These are phyloP conservation scores for Gilbertella persicaria DNA, from an alignment of 371 early-diverging fungal genomes.

Conservation along the genomic window DNA sequence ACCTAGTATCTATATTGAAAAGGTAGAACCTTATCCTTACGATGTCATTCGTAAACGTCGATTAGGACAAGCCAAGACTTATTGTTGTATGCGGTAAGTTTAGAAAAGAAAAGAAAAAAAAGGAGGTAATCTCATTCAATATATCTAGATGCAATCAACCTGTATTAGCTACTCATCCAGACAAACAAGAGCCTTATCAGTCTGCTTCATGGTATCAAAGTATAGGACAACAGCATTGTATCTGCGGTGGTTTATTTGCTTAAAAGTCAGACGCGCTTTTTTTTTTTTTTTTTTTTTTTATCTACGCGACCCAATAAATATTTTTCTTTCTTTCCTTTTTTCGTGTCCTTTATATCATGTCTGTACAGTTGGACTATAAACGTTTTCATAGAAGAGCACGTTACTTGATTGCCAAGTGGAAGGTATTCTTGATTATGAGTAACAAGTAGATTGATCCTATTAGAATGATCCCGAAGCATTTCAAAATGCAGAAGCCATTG, in stretches of 20 bases:
- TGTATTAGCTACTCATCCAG: conserved; percentile 15
- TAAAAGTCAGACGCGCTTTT: conserved; percentile 9
- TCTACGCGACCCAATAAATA: background rate
- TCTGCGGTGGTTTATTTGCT: conserved; percentile 44
- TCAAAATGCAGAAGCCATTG: conserved; percentile 62
- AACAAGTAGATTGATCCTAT: background rate
- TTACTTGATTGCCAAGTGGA: conserved; percentile 55
- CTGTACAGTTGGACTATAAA: conserved; percentile 56
- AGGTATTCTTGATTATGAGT: conserved; percentile 42
- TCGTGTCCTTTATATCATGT: conserved; percentile 1
- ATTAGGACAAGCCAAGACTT: conserved; percentile 1
- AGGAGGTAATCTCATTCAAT: conserved; percentile 14
- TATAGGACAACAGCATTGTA: conserved; percentile 30
- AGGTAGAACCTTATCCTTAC: conserved; percentile 15
- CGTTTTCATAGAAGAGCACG: conserved; percentile 64
- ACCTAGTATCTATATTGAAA: conserved; percentile 41
- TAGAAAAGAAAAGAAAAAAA: too few relatives aligned
- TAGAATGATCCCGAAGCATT: conserved; percentile 44
- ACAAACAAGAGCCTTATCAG: conserved; percentile 25
- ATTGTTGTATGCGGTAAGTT: background rate
- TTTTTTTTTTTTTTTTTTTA: conserved; percentile 8
- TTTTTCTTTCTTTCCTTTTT: conserved; percentile 6
- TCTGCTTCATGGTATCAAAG: conserved; percentile 42
- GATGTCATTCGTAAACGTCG: conserved; percentile 43
- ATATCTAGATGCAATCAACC: conserved; percentile 41